Evolutionary conservation across 768 basidiomycete genomes (phyloP), one percentile per base, ranked within the genome.

Genomic region (Asterophora parasitica): DNA sequence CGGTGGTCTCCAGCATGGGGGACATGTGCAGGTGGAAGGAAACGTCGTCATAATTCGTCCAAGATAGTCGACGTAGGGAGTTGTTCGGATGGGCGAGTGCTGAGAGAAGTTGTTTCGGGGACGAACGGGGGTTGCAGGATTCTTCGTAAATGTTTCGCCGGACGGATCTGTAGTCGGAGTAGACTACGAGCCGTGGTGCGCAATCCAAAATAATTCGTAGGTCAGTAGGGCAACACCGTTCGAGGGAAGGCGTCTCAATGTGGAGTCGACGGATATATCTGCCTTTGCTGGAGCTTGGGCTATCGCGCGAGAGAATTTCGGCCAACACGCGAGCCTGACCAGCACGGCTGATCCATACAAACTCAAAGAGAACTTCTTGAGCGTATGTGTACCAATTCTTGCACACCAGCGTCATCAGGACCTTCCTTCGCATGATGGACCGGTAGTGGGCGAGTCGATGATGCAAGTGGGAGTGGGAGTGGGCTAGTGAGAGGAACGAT

Each of bases 41-140:
- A 1, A 76, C 68, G 43, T 84, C 82, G 48, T 81, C 83, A 55
- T 88, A 88, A 57, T 79, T 85, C 30, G 85, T 88, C 76, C 83
- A 85, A 19, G 78, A 80, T 11, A 88, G 68, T 23, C 79, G 68
- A 4, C 78, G 75, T 30, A 88, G 69, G 37, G 66, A 64, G 53
- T 72, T 76, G 36, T 73, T 69, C 12, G 78, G 77, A 38, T 67
- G 78, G 39, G 73, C 78, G 52, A 88, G 76, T 9, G 79, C 74
- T 8, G 72, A 73, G 9, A 87, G 74, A 42, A 88, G 71, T 46
- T 76, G 74, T 44, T 81, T 74, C 3, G 77, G 75, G n/a, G 76
- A 75, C 50, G 70, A 73, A 30, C 71, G 62, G 7, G 72, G 68
- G 39, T 76, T 70, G 27, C 64, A 66, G 42, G 70, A 66, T 16